These are phyloP conservation scores for Polytolypa hystricis DNA, from an alignment of 2,329 filamentous ascomycete genomes.

Conservation along the genomic window DNA sequence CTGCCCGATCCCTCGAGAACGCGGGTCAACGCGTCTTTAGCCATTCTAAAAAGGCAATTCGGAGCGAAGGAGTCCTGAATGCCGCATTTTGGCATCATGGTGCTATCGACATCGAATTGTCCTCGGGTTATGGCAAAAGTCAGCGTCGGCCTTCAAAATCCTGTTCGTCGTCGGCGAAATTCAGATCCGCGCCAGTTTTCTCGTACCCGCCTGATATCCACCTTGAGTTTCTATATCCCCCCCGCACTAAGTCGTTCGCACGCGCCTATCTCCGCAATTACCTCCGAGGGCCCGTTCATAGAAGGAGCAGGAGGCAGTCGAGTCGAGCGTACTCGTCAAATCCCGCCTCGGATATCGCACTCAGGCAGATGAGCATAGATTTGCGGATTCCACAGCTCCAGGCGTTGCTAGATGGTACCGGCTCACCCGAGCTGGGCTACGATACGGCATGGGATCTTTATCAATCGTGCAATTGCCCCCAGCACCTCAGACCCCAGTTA, in stretches of 20 bases:
- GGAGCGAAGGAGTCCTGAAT: constrained; percentile 25
- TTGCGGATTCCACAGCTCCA: neutral
- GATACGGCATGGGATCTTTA: constrained; percentile 36
- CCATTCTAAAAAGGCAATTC: constrained; percentile 28
- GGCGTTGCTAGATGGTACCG: constrained; percentile 12
- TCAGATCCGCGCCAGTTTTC: too few species aligned
- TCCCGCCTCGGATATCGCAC: neutral
- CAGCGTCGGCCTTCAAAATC: too few species aligned
- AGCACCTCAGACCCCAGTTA: constrained; percentile 17
- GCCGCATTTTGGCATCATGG: constrained; percentile 27
- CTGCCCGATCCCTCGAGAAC: constrained; percentile 39
- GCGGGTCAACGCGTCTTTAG: constrained; percentile 37
- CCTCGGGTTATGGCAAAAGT: constrained; percentile 26
- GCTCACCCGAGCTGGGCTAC: constrained; percentile 13
- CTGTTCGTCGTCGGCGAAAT: too few species aligned
- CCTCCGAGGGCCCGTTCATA: constrained; percentile 5
- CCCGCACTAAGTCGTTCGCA: constrained; percentile 14
- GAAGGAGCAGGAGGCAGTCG: constrained; percentile 12
- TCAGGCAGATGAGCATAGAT: neutral
- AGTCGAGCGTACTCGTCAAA: constrained; percentile 11
- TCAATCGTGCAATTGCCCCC: constrained; percentile 19
- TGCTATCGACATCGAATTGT: constrained; percentile 19
- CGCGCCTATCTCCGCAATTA: constrained; percentile 6
- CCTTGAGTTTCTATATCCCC: constrained; percentile 34
- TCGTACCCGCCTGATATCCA: too few species aligned